Conservation (phyloP, 176 grass and related monocot species). For the Zoysia pacifica region DNA sequence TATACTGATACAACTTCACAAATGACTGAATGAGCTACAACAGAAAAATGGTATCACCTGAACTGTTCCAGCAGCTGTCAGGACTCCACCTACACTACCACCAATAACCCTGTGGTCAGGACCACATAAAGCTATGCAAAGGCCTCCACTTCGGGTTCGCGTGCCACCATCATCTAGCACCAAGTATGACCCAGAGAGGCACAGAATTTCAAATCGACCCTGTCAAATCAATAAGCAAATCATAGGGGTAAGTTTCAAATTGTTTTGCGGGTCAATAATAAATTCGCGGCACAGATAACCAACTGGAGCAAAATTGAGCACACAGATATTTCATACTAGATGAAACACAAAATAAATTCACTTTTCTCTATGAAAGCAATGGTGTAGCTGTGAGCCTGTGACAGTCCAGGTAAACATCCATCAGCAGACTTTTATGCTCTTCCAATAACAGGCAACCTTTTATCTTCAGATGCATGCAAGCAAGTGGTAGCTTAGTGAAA, state of each 20-base stretch:
- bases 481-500: neutral
- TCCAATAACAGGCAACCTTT: neutral
- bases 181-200: constrained; percentile 90
- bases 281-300: neutral
- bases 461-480: neutral
- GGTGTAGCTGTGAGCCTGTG: neutral
- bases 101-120: constrained; percentile 85
- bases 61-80: constrained; percentile 83
- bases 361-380: neutral
- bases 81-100: constrained; percentile 68
- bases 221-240: constrained; percentile 47
- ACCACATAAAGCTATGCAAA: constrained; percentile 79
- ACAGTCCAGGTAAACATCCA: neutral
- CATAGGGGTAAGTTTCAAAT: neutral
- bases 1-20: neutral
- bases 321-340: neutral
- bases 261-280: no score
- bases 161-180: constrained; percentile 62
- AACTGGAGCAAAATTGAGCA: neutral
- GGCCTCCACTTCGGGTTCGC: constrained; percentile 60
- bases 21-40: neutral
- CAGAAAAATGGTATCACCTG: constrained; percentile 53
- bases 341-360: neutral
- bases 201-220: constrained; percentile 92
- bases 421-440: neutral